These are phyloP conservation scores for Calonectria ilicicola DNA, from an alignment of 2,329 filamentous ascomycete genomes.

Conservation along the genomic window DNA sequence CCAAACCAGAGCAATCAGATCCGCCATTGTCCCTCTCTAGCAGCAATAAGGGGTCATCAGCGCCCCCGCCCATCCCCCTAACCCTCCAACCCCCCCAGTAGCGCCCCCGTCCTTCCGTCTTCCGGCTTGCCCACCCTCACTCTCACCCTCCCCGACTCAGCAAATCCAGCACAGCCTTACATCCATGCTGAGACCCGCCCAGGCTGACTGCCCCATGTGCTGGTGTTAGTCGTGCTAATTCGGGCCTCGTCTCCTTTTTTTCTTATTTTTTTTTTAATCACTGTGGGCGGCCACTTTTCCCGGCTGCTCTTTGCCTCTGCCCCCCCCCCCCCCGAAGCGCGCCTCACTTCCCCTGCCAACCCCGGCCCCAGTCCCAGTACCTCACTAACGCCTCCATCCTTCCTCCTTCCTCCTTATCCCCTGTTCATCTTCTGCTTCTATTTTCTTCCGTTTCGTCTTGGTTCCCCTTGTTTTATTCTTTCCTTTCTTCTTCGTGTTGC, in stretches of 20 bases:
- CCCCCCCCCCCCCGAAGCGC: background rate
- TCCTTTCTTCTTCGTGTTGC: constrained; percentile 11
- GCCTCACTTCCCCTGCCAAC: constrained; percentile 14
- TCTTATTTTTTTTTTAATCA: constrained; percentile 18
- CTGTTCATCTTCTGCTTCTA: constrained; percentile 20
- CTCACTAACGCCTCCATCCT: constrained; percentile 31
- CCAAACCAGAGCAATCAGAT: constrained; percentile 1
- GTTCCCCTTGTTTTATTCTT: constrained; percentile 23
- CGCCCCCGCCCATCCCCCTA: constrained; percentile 2
- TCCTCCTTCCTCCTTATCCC: constrained; percentile 32
- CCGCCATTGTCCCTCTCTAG: background rate
- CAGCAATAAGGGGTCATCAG: constrained; percentile 8
- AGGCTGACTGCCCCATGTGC: constrained; percentile 14
- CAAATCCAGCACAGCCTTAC: constrained; percentile 13
- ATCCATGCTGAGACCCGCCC: constrained; percentile 12
- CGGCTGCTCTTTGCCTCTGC: background rate
- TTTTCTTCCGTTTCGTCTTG: constrained; percentile 6
- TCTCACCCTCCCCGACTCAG: background rate
- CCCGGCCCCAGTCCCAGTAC: background rate
- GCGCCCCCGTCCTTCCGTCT: constrained; percentile 1
- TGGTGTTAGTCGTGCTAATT: constrained; percentile 5
- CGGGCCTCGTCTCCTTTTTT: constrained; percentile 12
- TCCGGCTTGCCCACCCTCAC: background rate
- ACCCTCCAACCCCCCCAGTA: background rate
- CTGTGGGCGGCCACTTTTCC: constrained; percentile 18